A percentile compares a stretch with the other conserved stretches of the same genome.
These are phyloP conservation scores for Tulasnella sp. DNA, from an alignment of 768 basidiomycete species.

Conservation along the genomic window DNA sequence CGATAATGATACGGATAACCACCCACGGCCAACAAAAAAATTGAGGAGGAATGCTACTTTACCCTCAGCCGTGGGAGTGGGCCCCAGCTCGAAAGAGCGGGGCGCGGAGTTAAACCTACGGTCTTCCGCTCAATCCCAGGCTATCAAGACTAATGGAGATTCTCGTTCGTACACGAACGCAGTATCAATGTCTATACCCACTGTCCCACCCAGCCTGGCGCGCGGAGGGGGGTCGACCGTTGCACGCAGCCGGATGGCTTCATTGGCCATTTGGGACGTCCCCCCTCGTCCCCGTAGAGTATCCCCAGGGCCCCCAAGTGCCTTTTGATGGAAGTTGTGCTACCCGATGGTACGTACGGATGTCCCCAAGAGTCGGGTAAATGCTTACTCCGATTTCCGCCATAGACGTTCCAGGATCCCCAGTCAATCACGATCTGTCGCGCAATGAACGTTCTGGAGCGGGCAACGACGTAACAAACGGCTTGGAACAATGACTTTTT, in stretches of 20 bases:
- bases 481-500: constrained; percentile 9
- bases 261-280: background rate
- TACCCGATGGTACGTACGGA: background rate
- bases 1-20: constrained; percentile 3
- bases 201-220: background rate
- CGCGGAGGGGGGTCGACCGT: background rate
- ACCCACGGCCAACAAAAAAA: background rate
- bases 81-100: background rate
- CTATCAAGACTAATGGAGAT: constrained; percentile 2
- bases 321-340: background rate
- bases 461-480: background rate
- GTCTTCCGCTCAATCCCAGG: background rate
- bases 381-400: background rate
- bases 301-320: background rate
- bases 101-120: constrained; percentile 4
- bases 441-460: background rate
- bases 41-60: background rate
- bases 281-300: background rate
- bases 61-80: constrained; percentile 2
- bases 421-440: background rate
- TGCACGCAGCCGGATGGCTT: background rate
- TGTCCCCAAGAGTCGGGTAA: background rate
- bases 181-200: background rate
- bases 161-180: background rate
- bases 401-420: background rate